Base-by-base conservation (phyloP, 2,329 filamentous ascomycete species). In the Fusarium anguioides region DNA sequence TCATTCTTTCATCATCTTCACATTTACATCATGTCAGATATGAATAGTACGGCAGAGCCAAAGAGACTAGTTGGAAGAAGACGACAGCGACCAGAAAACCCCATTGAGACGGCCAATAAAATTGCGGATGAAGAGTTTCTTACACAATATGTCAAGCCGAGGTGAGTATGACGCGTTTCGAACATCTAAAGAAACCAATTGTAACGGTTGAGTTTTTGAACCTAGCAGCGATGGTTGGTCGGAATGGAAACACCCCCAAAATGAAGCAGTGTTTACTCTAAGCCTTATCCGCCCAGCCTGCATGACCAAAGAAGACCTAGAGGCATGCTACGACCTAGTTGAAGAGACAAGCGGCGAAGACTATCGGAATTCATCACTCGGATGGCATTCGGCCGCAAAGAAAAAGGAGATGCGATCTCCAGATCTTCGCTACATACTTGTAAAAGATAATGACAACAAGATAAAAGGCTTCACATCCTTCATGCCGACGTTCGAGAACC, bases 401-500 rank as follows among this genome's bases (percentile, higher is more conserved):
- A 79, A 80, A 49, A 78, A 78, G 14, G 91, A 94, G 80, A 93
- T 94, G 91, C 79, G 79, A 60, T 86, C 90, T 7, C 76, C 81
- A 0, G 88, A 89, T 57, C 84, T 94, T 75, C 84, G 89, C 40
- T 94, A 93, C 75, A 80, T 94, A 9, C 77, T 93, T 5, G 84
- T 91, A 46, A 82, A 81, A 63, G 75, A 74, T 20, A 60, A 57
- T 8, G 53, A 70, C 12, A 60, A 40, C 24, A 37, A 23, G 12
- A 65, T 89, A 10, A 75, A 77, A 18, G 88, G 82, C 6, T 91
- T 92, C 71, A 82, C 85, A 2, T 91, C 88, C n/a, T 81, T 92
- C 72, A 89, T 91, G 89, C 84, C 90, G n/a, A 90, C 88, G 3
- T 86, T 86, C 70, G 90, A 93, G 73, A 87, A 89, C 63, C 83